Evolutionary conservation across 2,329 filamentous ascomycete species (phyloP).

Genomic region (Curvularia sp.): DNA sequence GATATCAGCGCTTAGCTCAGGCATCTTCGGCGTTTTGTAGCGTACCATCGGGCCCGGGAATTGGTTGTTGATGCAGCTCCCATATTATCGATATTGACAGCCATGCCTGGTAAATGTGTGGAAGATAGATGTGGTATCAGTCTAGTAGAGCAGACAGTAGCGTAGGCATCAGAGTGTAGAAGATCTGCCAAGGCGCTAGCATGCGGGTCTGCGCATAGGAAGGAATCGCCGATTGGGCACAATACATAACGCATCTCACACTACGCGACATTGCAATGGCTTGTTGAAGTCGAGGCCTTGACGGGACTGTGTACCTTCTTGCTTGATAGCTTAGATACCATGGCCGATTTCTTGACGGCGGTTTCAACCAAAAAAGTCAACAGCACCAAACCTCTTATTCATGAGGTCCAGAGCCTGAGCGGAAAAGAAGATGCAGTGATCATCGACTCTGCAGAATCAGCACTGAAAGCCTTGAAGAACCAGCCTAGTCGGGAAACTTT

Average conservation of each 20-base stretch:
- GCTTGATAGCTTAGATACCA: conserved; percentile 26
- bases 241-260: conserved; percentile 5
- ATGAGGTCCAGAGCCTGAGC: conserved; percentile 23
- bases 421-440: conserved; percentile 18
- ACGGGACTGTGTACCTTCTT: neutral
- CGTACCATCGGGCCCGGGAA: conserved; percentile 56
- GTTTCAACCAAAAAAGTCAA: conserved; percentile 52
- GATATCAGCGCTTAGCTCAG: conserved; percentile 27
- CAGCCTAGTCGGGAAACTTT: conserved; percentile 69
- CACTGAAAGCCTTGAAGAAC: conserved; percentile 65
- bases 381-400: conserved; percentile 23
- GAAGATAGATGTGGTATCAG: conserved; percentile 13
- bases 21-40: neutral
- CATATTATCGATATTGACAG: conserved; percentile 24
- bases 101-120: conserved; percentile 33
- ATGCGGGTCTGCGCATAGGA: conserved; percentile 18
- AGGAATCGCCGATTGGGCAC: conserved; percentile 33
- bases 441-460: conserved; percentile 55
- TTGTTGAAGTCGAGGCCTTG: neutral
- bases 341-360: conserved; percentile 60
- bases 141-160: conserved; percentile 24
- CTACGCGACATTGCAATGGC: conserved; percentile 3
- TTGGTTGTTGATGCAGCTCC: conserved; percentile 22
- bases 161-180: conserved; percentile 37
- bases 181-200: conserved; percentile 36